Base-by-base conservation (phyloP, 495 filamentous ascomycete genomes). In the Lophiotrema nucula region DNA sequence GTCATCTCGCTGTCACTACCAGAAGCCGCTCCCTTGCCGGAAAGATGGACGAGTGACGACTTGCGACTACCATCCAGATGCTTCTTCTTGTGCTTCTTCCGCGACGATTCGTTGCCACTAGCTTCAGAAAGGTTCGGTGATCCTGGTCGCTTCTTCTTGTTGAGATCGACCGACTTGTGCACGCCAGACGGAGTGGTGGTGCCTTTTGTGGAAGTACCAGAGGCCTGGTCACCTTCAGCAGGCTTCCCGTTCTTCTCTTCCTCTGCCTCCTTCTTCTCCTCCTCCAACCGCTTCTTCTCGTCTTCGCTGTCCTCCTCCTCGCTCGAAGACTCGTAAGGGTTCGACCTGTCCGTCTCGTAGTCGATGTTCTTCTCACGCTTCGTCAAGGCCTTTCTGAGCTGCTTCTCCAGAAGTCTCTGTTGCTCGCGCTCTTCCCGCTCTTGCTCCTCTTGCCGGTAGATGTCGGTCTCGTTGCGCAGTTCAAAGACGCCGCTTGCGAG, bases 91-190 rank as follows among this genome's bases (percentile, higher is more conserved):
- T 81, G 77, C 80, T 95, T 96, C 77, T 96, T 95, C 38, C 88
- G 88, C 21, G 83, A 81, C 1, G 87, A 88, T 67, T 98, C 93
- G 58, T 88, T 92, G 45, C 90, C 95, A 73, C 89, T 95, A 16
- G 88, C 87, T 66, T 97, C 87, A 12, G 93, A 97, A 18, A 85
- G 78, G 62, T 89, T 85, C 5, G 92, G 90, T 25, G 92, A 96
- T 25, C 92, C 92, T 19, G 86, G 77, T 16, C 93, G 85, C 73
- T 97, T 97, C 43, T 92, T 83, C 70, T 73, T 90, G 64, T 53
- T 59, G 27, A 53, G 46, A 47, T 65, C 60, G 74, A 60, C 21
- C 5, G 55, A 19, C 51, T 52, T 74, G 75, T 54, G 82, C 84
- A 24, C 18, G 42, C 86, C 83, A 21, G 87, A 85, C 0, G 92